A percentile compares a stretch with the other conserved stretches of the same genome.
These are phyloP conservation scores for Juncus effusus DNA, from an alignment of 176 grass and related monocot genomes.

Conservation along the genomic window DNA sequence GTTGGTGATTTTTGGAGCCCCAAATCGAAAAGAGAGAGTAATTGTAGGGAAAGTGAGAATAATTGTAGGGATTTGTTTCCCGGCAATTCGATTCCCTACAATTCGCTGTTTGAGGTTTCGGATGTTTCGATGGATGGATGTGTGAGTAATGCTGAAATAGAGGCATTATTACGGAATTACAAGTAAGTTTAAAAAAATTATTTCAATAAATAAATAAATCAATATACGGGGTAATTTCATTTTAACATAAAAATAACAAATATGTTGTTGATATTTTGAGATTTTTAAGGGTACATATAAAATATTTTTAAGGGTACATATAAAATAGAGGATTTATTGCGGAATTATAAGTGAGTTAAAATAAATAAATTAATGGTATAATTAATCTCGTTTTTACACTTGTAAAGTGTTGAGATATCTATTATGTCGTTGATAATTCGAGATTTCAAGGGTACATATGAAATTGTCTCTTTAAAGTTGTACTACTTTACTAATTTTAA, in stretches of 20 bases:
- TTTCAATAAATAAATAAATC: not conserved
- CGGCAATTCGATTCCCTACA: slow-evolving; percentile 33
- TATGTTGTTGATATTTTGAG: no score
- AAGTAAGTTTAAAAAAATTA: slow-evolving; percentile 40
- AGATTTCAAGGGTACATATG: no score
- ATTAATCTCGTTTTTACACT: no score
- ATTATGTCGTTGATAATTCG: no score
- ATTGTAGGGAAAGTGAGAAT: slow-evolving; percentile 51
- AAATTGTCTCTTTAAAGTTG: no score
- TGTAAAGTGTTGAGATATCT: no score
- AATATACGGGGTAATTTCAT: no score
- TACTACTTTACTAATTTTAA: no score
- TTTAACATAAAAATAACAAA: no score
- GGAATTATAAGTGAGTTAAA: slow-evolving; percentile 61
- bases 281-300: not conserved
- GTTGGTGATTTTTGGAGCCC: slow-evolving; percentile 66
- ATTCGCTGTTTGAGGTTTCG: slow-evolving; percentile 63
- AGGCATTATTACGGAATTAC: slow-evolving; percentile 68
- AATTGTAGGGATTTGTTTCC: slow-evolving; percentile 37
- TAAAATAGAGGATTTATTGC: slow-evolving; percentile 55
- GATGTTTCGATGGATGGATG: slow-evolving; percentile 44
- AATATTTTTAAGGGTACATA: not conserved
- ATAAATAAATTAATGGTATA: no score
- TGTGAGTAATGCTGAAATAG: slow-evolving; percentile 46
- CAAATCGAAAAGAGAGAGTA: slow-evolving; percentile 59